Conservation (phyloP, 345 rosid species). For the Boechera stricta region DNA sequence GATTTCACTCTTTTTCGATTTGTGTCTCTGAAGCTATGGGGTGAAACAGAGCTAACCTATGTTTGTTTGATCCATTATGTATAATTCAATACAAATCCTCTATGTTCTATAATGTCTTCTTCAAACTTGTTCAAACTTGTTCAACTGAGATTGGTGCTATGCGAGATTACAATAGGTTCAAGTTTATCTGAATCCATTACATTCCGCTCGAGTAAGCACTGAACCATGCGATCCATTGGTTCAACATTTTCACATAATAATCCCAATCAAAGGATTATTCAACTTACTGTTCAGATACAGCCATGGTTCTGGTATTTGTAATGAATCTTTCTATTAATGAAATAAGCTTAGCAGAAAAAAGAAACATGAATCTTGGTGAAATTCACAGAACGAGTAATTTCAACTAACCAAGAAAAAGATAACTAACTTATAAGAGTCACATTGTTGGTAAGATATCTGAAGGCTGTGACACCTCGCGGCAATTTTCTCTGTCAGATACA, state of each 20-base stretch:
- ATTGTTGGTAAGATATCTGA: slow-evolving; percentile 2
- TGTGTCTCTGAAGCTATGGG: slow-evolving; percentile 8
- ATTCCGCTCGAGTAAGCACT: not conserved
- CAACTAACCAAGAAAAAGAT: not conserved
- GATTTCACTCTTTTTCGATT: slow-evolving; percentile 12
- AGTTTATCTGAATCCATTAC: not conserved
- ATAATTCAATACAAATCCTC: slow-evolving; percentile 32
- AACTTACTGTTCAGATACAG: not conserved
- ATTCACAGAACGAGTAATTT: not conserved
- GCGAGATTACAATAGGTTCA: not conserved
- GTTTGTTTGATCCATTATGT: slow-evolving; percentile 27
- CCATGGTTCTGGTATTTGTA: not conserved
- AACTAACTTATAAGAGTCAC: slow-evolving; percentile 19
- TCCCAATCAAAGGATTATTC: not conserved
- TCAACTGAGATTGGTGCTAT: not conserved
- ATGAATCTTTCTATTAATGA: not conserved
- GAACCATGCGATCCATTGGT: not conserved
- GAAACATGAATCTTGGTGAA: not conserved
- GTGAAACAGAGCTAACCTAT: slow-evolving; percentile 17
- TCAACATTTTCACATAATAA: not conserved
- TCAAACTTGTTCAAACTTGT: slow-evolving; percentile 14
- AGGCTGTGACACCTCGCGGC: slow-evolving; percentile 17
- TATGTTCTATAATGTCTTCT: slow-evolving; percentile 17
- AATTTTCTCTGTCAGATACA: slow-evolving; percentile 18
- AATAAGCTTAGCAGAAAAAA: not conserved